Conservation (phyloP, 768 basidiomycete genomes). For the Butyriboletus loyo region DNA sequence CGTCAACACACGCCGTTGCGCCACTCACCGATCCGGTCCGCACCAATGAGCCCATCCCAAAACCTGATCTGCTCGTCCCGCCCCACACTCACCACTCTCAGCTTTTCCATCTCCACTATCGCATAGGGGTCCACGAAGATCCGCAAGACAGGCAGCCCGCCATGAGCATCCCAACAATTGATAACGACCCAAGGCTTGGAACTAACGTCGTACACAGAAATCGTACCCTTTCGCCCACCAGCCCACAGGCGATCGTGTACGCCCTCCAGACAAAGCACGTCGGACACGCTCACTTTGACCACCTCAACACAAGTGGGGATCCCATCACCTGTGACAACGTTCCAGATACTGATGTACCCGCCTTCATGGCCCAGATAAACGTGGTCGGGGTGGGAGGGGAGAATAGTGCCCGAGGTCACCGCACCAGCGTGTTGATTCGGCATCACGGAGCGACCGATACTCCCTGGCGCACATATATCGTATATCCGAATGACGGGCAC, state of each 20-base stretch:
- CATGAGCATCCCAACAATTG: constrained; percentile 86
- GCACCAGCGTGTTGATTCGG: constrained; percentile 75
- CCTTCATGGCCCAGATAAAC: constrained; percentile 93
- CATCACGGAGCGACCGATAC: constrained; percentile 49
- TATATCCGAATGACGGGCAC: constrained; percentile 79
- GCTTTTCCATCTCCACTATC: constrained; percentile 60
- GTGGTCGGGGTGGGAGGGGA: constrained; percentile 61
- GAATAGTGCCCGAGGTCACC: constrained; percentile 74
- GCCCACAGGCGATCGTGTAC: constrained; percentile 86
- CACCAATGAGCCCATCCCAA: constrained; percentile 88
- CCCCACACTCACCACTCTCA: constrained; percentile 75
- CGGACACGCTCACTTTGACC: constrained; percentile 75
- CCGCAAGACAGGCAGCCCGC: constrained; percentile 57
- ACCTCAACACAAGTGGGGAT: constrained; percentile 68
- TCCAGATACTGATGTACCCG: constrained; percentile 86
- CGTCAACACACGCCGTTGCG: too few relatives aligned
- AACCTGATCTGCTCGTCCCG: constrained; percentile 68
- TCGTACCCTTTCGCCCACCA: constrained; percentile 77
- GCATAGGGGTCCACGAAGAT: constrained; percentile 72
- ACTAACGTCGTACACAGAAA: constrained; percentile 75
- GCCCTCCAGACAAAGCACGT: constrained; percentile 81
- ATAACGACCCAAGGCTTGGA: constrained; percentile 80
- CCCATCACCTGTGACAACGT: constrained; percentile 48
- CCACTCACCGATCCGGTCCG: constrained; percentile 82
- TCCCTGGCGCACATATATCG: constrained; percentile 65